Conservation (phyloP, 371 early-diverging fungal species). For the Mucor sp. region DNA sequence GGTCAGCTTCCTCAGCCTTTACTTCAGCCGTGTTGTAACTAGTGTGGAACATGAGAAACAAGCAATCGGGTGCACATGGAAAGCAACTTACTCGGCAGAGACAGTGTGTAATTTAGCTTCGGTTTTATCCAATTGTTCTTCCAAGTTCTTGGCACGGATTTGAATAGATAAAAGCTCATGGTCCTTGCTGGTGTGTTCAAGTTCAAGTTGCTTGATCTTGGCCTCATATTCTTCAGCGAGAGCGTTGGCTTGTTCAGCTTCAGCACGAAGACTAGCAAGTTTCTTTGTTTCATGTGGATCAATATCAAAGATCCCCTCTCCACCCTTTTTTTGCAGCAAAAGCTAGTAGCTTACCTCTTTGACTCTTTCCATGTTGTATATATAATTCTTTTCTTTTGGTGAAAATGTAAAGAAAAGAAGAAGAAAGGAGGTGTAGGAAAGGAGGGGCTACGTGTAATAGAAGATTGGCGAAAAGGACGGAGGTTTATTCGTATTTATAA, state of each 20-base stretch:
- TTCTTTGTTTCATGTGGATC: constrained; percentile 46
- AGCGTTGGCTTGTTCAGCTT: constrained; percentile 68
- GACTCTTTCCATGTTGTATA: constrained; percentile 24
- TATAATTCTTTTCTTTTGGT: not conserved
- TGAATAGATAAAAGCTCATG: constrained; percentile 74
- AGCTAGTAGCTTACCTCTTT: constrained; percentile 20
- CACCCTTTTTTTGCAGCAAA: not conserved
- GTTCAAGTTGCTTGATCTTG: constrained; percentile 65
- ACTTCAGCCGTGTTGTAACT: constrained; percentile 75
- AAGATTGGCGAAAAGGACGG: not conserved
- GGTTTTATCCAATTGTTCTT: constrained; percentile 66
- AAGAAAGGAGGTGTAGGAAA: constrained; percentile 9
- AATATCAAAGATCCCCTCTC: not conserved
- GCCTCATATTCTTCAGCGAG: constrained; percentile 71
- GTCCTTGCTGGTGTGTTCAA: constrained; percentile 70
- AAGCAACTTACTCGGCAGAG: constrained; percentile 61
- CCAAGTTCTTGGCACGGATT: constrained; percentile 67
- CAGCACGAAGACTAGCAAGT: constrained; percentile 67
- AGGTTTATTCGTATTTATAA: not conserved
- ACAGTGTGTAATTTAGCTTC: constrained; percentile 60
- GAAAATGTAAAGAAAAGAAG: constrained; percentile 1
- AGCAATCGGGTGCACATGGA: not conserved
- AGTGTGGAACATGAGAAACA: constrained; percentile 7
- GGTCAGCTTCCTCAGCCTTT: constrained; percentile 77
- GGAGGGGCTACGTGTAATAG: not conserved